Evolutionary conservation across 208 protist genomes (phyloP).

Genomic region (Borovskyia barvae): DNA sequence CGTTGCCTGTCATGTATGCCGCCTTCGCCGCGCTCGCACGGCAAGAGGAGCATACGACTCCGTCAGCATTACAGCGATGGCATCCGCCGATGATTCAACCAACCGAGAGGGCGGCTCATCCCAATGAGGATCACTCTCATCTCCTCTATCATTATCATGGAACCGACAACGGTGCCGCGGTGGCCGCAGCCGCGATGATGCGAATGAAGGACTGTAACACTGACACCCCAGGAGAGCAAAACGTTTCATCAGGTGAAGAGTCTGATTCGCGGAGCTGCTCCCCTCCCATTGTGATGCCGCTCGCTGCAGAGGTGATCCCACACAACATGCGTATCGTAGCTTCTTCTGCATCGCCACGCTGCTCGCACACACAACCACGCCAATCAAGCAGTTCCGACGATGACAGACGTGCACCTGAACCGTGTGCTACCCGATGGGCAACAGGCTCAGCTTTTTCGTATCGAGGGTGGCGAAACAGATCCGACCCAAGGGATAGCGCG

Average conservation of each 20-base stretch:
- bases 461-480: too few species aligned
- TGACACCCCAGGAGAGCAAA: too few species aligned
- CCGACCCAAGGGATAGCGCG: too few species aligned
- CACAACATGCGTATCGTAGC: not conserved
- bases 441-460: too few species aligned
- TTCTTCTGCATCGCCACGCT: conserved; percentile 10
- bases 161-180: not conserved
- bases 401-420: not conserved
- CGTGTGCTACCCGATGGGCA: too few species aligned
- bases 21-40: not conserved
- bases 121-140: not conserved
- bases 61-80: not conserved
- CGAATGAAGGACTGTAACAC: not conserved
- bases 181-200: not conserved
- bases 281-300: conserved; percentile 13
- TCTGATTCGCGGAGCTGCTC: conserved; percentile 1
- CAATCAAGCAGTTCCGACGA: conserved; percentile 25
- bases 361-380: conserved; percentile 23
- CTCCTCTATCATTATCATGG: not conserved
- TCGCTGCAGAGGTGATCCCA: not conserved
- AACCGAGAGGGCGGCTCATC: too few species aligned
- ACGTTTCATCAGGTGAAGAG: too few species aligned
- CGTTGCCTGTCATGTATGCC: conserved; percentile 1
- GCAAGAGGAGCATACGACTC: not conserved
- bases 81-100: too few species aligned